Base-by-base conservation (phyloP, 2,329 filamentous ascomycete species). In the Bipolaris bicolor region DNA sequence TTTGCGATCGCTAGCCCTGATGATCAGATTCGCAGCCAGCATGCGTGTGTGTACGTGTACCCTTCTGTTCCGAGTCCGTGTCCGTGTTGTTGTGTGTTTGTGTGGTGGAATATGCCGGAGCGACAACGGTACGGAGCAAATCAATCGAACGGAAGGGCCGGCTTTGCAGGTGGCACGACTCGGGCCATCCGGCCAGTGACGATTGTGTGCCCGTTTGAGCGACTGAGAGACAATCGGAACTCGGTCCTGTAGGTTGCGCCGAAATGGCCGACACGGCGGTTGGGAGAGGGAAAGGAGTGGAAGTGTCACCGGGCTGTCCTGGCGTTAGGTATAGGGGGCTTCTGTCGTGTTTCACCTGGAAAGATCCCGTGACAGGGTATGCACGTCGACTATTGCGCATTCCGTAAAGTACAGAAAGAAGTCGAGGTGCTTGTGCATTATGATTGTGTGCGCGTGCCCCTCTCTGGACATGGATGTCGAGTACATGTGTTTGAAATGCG, bases 121-220 rank as follows among this genome's bases (percentile, higher is more conserved):
- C 18, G 31, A 34, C 31, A 31, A 36, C 45, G 45, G 45, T 47
- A 47, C 31, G 45, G 44, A 47, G 31, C 18, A 48, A 48, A 48
- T 48, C 45, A 20, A 9, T 48, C 45, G 33, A 9, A 48, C 33
- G 45, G 46, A 48, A 48, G 46, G 46, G 33, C 46, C 47, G 47
- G 47, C 33, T 49, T 49, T 49, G 46, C 46, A 37, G 20, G 39
- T 48, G 20, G 2, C 33, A 48, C 46, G 46, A 49, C 47, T 49
- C 47, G 47, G 47, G 16, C 20, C 37, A 29, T 16, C 47, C 24
- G 36, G 36, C 18, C 15, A 29, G 24, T 18, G 26, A 16, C 31
- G 47, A n/a, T 37, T 26, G 22, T 37, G 33, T 2, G 13, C 41
- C 24, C 5, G 13, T 44, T 29, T 31, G 46, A 37, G 46, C 46